A percentile compares a stretch with the other conserved stretches of the same genome.
Evolutionary conservation across 768 basidiomycete genomes (phyloP).

Genomic region (Zangia roseola): DNA sequence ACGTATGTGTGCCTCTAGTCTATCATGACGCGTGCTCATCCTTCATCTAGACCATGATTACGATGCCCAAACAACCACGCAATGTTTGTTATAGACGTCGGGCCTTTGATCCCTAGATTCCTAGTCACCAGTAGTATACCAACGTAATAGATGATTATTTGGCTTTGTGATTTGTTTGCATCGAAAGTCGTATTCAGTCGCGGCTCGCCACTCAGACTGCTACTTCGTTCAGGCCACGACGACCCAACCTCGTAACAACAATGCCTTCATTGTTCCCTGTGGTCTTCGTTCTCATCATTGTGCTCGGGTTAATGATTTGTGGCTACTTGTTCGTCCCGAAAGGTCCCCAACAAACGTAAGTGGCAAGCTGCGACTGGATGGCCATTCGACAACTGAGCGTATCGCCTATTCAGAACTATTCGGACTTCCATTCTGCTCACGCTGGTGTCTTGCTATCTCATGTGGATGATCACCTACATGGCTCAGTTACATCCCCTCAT

Average conservation of each 20-base stretch:
- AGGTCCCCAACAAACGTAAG: conserved; percentile 88
- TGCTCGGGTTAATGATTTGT: conserved; percentile 60
- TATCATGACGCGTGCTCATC: conserved; percentile 8
- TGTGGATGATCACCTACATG: conserved; percentile 98
- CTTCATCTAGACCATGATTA: conserved; percentile 80
- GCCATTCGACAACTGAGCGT: background rate
- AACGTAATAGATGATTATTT: conserved; percentile 4
- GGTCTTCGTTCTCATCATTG: conserved; percentile 61
- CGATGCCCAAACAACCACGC: conserved; percentile 75
- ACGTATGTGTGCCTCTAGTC: conserved; percentile 50
- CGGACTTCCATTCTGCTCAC: conserved; percentile 79
- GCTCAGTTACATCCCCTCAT: conserved; percentile 92
- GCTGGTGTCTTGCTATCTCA: conserved; percentile 82
- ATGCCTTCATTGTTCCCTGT: conserved; percentile 77
- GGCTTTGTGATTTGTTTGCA: background rate
- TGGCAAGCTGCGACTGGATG: conserved; percentile 12
- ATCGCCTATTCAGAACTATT: conserved; percentile 56
- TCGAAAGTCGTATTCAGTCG: no score
- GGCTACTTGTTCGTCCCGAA: conserved; percentile 76
- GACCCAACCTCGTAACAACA: conserved; percentile 3
- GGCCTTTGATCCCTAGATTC: conserved; percentile 42
- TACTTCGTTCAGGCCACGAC: background rate
- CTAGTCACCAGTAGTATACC: background rate
- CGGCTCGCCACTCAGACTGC: conserved; percentile 10
- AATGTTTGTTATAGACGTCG: conserved; percentile 67